Percentiles rank a stretch among this genome's conserved stretches.
These are phyloP conservation scores for Alternaria sp. DNA, from an alignment of 2,329 filamentous ascomycete species.

Conservation along the genomic window DNA sequence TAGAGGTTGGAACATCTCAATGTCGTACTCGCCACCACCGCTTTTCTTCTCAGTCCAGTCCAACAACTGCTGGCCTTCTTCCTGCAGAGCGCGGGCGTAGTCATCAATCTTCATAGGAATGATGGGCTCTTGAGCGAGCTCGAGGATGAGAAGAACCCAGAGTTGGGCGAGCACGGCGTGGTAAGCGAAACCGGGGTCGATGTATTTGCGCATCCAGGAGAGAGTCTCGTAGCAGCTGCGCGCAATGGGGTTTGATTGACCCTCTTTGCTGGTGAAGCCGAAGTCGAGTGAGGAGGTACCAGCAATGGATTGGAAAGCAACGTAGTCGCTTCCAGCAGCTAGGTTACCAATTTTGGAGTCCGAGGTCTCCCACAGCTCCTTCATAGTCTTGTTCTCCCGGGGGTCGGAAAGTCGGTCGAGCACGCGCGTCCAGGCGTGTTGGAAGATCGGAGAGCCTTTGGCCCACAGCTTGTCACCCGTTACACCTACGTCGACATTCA, in stretches of 20 bases:
- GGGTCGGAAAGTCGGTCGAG: constrained; percentile 79
- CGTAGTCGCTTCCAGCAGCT: constrained; percentile 80
- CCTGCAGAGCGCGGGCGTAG: constrained; percentile 70
- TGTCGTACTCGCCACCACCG: constrained; percentile 34
- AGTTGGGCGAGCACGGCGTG: constrained; percentile 81
- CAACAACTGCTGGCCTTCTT: constrained; percentile 70
- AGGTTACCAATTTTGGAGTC: constrained; percentile 68
- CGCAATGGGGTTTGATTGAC: constrained; percentile 64
- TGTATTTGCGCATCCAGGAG: constrained; percentile 79
- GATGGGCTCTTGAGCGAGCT: constrained; percentile 80
- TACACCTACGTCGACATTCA: constrained; percentile 89
- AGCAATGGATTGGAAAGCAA: constrained; percentile 88
- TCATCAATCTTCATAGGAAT: constrained; percentile 79
- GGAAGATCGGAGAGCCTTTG: constrained; percentile 80
- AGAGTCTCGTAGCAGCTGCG: constrained; percentile 91
- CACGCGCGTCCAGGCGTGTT: constrained; percentile 72
- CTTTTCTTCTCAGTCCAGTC: constrained; percentile 67
- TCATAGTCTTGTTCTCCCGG: constrained; percentile 70
- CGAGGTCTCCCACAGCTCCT: constrained; percentile 75
- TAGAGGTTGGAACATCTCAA: constrained; percentile 64
- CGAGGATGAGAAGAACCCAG: constrained; percentile 80
- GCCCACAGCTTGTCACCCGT: constrained; percentile 77
- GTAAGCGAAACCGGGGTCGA: constrained; percentile 83
- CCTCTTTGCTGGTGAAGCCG: constrained; percentile 64
- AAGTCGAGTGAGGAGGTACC: constrained; percentile 89